Conservation (phyloP, 2,329 filamentous ascomycete species). For the Fusarium coicis region DNA sequence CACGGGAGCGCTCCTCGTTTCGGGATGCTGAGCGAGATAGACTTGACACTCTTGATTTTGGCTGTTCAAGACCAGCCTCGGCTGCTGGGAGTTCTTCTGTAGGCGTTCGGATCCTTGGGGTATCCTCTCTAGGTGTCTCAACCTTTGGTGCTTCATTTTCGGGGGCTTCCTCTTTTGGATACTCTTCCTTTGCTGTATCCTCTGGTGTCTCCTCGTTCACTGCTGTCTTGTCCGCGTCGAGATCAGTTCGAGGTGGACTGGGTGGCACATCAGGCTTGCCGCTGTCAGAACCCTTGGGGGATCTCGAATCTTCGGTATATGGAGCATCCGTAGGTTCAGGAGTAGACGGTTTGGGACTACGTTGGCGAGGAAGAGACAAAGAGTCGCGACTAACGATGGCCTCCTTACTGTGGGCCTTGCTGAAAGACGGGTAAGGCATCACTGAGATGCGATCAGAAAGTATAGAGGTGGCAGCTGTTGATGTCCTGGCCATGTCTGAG, state of each 20-base stretch:
- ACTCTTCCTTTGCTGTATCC: conserved; percentile 45
- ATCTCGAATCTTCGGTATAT: conserved; percentile 17
- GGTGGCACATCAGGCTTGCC: conserved; percentile 64
- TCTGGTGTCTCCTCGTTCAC: conserved; percentile 48
- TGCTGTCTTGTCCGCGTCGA: conserved; percentile 58
- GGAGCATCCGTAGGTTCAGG: conserved; percentile 72
- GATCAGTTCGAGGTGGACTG: conserved; percentile 71
- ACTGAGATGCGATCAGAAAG: conserved; percentile 61
- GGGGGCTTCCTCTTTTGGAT: conserved; percentile 14
- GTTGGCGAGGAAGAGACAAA: conserved; percentile 49
- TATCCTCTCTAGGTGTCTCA: conserved; percentile 17
- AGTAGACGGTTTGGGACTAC: conserved; percentile 67
- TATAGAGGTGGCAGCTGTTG: conserved; percentile 48
- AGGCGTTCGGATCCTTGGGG: conserved; percentile 24
- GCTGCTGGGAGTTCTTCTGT: conserved; percentile 25
- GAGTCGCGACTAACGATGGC: conserved; percentile 73
- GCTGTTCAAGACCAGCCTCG: conserved; percentile 49
- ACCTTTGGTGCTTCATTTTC: conserved; percentile 45
- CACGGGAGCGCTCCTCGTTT: conserved; percentile 61
- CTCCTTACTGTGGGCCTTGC: conserved; percentile 93
- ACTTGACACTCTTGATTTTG: conserved; percentile 58
- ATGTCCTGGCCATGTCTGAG: conserved; percentile 56
- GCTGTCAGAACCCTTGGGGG: conserved; percentile 37
- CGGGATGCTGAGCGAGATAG: conserved; percentile 58
- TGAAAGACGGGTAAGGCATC: conserved; percentile 85